Evolutionary conservation across 306 rosid species (phyloP).

Genomic region (Gastrolobium villosum): DNA sequence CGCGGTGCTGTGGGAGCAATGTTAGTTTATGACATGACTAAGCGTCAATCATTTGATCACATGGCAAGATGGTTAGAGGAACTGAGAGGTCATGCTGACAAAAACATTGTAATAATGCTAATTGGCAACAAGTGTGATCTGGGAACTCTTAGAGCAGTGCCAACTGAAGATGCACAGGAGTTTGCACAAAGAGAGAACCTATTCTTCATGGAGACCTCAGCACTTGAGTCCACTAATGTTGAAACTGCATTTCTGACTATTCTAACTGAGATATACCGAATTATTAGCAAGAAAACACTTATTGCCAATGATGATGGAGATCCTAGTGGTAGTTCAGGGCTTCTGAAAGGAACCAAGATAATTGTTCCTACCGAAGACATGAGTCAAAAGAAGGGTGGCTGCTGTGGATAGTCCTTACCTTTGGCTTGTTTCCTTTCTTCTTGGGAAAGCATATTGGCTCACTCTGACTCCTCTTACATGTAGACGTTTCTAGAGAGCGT

Average conservation of each 20-base stretch:
- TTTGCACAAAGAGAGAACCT: slow-evolving; percentile 91
- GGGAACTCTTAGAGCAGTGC: slow-evolving; percentile 82
- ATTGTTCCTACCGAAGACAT: slow-evolving; percentile 65
- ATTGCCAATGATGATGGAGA: slow-evolving; percentile 63
- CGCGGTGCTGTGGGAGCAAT: slow-evolving; percentile 98
- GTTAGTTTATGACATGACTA: slow-evolving; percentile 88
- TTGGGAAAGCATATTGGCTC: slow-evolving; percentile 35
- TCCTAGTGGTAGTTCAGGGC: slow-evolving; percentile 61
- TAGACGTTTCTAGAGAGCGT: slow-evolving; percentile 42
- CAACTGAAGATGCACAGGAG: slow-evolving; percentile 90
- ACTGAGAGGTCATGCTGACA: slow-evolving; percentile 84
- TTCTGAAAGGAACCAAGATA: slow-evolving; percentile 77
- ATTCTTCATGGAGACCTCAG: slow-evolving; percentile 95
- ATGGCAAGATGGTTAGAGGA: slow-evolving; percentile 95
- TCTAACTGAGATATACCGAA: slow-evolving; percentile 77
- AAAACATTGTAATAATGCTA: slow-evolving; percentile 85
- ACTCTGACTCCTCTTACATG: slow-evolving; percentile 21
- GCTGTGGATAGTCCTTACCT: slow-evolving; percentile 62
- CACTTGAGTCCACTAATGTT: slow-evolving; percentile 87
- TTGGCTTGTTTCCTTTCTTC: slow-evolving; percentile 11
- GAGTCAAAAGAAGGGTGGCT: slow-evolving; percentile 54
- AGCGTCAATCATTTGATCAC: slow-evolving; percentile 89
- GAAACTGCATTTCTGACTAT: slow-evolving; percentile 87
- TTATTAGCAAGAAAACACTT: slow-evolving; percentile 77
- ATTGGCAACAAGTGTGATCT: slow-evolving; percentile 91